Evolutionary conservation across 371 early-diverging fungal species (phyloP).

Genomic region (Syncephalastrum contaminatum): DNA sequence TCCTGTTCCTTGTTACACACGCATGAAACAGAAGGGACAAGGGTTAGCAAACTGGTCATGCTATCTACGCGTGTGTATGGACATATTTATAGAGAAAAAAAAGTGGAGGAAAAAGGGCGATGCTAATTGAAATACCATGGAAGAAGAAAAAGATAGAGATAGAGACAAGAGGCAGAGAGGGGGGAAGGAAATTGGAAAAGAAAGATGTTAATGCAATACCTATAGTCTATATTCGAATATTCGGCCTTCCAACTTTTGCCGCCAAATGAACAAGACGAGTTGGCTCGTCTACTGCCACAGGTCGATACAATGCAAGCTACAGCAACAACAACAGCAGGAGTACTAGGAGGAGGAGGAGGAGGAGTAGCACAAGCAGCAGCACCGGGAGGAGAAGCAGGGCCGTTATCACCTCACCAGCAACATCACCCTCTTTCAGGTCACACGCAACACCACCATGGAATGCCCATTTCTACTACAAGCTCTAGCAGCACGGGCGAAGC

Average conservation of each 20-base stretch:
- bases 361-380: too few relatives aligned
- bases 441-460: not conserved
- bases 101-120: not conserved
- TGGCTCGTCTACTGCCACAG: conserved; percentile 32
- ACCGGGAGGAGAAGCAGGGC: too few relatives aligned
- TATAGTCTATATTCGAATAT: conserved; percentile 36
- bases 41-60: too few relatives aligned
- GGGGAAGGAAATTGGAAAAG: too few relatives aligned
- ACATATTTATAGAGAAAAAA: not conserved
- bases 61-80: not conserved
- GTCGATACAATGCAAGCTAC: conserved; percentile 17
- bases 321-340: too few relatives aligned
- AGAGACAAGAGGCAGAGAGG: too few relatives aligned
- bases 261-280: conserved; percentile 32
- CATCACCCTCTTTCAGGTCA: not conserved
- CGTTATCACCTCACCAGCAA: conserved; percentile 1
- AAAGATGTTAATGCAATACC: not conserved
- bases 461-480: conserved; percentile 8
- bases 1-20: too few relatives aligned
- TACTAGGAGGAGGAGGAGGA: too few relatives aligned
- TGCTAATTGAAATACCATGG: too few relatives aligned
- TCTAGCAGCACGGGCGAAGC: not conserved
- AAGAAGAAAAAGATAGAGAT: conserved; percentile 2
- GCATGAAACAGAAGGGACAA: too few relatives aligned
- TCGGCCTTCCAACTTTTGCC: conserved; percentile 38